phyloP scores from a whole-genome alignment of 2,329 filamentous ascomycete genomes.

The Arthrobotrys entomopaga region DNA sequence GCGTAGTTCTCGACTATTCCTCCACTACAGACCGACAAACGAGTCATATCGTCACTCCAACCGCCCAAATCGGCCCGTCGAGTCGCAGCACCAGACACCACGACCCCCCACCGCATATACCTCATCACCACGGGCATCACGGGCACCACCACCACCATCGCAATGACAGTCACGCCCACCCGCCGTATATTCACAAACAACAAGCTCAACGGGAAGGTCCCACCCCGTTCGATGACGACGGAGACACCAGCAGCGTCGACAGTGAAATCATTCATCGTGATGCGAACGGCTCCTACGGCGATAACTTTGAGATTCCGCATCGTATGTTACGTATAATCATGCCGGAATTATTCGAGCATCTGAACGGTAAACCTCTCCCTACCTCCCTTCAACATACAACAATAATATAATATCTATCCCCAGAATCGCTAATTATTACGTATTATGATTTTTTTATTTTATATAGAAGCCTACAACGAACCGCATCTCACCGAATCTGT shows the following conservation, averaged over 20 bases:
- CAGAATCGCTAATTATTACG: not conserved
- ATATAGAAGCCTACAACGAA: slow-evolving; percentile 34
- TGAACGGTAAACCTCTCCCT: slow-evolving; percentile 31
- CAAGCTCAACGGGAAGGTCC: slow-evolving; percentile 17
- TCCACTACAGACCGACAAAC: slow-evolving; percentile 50
- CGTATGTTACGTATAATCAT: slow-evolving; percentile 50
- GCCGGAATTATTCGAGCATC: slow-evolving; percentile 53
- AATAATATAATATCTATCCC: too few species aligned
- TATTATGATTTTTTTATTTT: slow-evolving; percentile 29
- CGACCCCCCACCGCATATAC: slow-evolving; percentile 60
- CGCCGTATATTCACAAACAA: slow-evolving; percentile 21
- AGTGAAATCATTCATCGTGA: slow-evolving; percentile 50
- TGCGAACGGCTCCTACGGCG: slow-evolving; percentile 46
- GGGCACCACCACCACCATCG: slow-evolving; percentile 24
- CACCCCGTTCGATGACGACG: slow-evolving; percentile 48
- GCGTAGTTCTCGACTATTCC: slow-evolving; percentile 51
- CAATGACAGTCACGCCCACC: slow-evolving; percentile 19
- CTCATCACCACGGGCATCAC: slow-evolving; percentile 33
- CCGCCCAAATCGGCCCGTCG: slow-evolving; percentile 68
- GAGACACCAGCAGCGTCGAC: slow-evolving; percentile 30
- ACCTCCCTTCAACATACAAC: not conserved
- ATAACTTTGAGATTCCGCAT: slow-evolving; percentile 61
- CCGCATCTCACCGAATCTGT: slow-evolving; percentile 44
- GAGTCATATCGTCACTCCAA: slow-evolving; percentile 54
- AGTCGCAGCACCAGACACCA: slow-evolving; percentile 68